Percentiles rank a stretch among this genome's conserved stretches.
phyloP scores from a whole-genome alignment of 1,284 basidiomycete genomes.

The Ganoderma leucocontextum region DNA sequence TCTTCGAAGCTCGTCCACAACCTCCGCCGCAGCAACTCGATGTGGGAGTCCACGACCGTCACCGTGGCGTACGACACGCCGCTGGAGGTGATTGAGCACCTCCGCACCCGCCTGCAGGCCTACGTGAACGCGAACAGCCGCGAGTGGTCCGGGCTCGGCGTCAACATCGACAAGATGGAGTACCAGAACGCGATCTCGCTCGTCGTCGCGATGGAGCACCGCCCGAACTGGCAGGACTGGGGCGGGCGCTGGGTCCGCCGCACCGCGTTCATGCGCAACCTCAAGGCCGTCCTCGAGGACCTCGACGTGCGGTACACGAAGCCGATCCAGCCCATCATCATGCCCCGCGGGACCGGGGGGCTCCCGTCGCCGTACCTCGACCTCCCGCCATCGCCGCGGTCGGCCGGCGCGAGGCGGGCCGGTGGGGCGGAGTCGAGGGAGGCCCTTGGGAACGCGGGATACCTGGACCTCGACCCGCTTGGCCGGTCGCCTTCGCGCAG shows the following conservation, averaged over 20 bases:
- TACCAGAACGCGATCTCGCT: conserved; percentile 76
- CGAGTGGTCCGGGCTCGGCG: conserved; percentile 71
- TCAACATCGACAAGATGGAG: conserved; percentile 82
- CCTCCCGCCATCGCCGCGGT: conserved; percentile 28
- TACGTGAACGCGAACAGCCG: conserved; percentile 75
- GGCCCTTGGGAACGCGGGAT: conserved; percentile 39
- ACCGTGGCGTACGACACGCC: conserved; percentile 73
- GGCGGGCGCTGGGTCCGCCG: conserved; percentile 79
- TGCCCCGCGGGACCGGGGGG: conserved; percentile 47
- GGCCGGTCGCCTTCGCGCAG: conserved; percentile 34
- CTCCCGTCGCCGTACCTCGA: conserved; percentile 24
- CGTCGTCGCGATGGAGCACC: conserved; percentile 80
- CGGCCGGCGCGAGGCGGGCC: conserved; percentile 11
- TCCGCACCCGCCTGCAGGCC: conserved; percentile 63
- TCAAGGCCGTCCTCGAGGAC: conserved; percentile 75
- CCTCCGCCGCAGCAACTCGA: conserved; percentile 73
- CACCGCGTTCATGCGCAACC: conserved; percentile 74
- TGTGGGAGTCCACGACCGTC: conserved; percentile 77
- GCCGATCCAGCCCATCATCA: conserved; percentile 74
- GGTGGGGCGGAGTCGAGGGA: conserved; percentile 26
- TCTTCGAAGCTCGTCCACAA: conserved; percentile 82
- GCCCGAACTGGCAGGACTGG: conserved; percentile 90
- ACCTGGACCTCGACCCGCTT: conserved; percentile 34
- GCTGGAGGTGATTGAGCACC: conserved; percentile 72
- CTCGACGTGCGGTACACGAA: conserved; percentile 75